phyloP scores from a whole-genome alignment of 768 basidiomycete genomes.

The Gelatoporia subvermispora region DNA sequence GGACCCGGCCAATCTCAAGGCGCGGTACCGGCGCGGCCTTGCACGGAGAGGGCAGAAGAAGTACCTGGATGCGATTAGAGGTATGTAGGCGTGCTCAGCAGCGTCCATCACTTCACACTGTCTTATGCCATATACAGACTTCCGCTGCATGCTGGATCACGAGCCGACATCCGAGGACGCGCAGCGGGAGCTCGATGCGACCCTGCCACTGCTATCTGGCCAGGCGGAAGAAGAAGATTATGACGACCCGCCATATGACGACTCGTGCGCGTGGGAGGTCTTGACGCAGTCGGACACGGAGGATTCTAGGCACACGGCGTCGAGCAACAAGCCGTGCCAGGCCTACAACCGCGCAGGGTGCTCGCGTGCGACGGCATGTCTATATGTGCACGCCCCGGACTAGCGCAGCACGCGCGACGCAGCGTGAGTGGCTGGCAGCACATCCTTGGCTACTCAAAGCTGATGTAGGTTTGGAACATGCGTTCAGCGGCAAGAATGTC shows the following conservation, averaged over 20 bases:
- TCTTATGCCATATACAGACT: conserved; percentile 19
- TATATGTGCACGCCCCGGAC: conserved; percentile 51
- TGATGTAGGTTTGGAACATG: too few species aligned
- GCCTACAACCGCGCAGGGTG: conserved; percentile 56
- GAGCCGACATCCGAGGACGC: conserved; percentile 23
- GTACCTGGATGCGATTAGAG: conserved; percentile 17
- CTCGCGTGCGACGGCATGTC: conserved; percentile 34
- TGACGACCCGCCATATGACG: conserved; percentile 16
- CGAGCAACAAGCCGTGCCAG: conserved; percentile 46
- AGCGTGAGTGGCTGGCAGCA: conserved; percentile 37
- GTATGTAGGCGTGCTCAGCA: conserved; percentile 11
- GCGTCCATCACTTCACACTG: too few species aligned
- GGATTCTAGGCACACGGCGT: conserved; percentile 42
- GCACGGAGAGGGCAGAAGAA: conserved; percentile 28
- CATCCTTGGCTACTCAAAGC: too few species aligned
- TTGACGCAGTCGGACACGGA: conserved; percentile 48
- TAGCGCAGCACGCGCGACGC: conserved; percentile 49
- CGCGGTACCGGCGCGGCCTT: conserved; percentile 30
- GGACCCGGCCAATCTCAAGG: conserved; percentile 29
- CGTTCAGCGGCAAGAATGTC: conserved; percentile 46
- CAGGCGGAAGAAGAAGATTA: neutral
- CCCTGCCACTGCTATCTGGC: neutral
- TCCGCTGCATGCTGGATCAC: conserved; percentile 19
- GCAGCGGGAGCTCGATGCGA: conserved; percentile 12
- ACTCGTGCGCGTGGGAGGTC: conserved; percentile 28